Conservation (phyloP, 192 early-diverging fungal species). For the Chytriomyces sp. region DNA sequence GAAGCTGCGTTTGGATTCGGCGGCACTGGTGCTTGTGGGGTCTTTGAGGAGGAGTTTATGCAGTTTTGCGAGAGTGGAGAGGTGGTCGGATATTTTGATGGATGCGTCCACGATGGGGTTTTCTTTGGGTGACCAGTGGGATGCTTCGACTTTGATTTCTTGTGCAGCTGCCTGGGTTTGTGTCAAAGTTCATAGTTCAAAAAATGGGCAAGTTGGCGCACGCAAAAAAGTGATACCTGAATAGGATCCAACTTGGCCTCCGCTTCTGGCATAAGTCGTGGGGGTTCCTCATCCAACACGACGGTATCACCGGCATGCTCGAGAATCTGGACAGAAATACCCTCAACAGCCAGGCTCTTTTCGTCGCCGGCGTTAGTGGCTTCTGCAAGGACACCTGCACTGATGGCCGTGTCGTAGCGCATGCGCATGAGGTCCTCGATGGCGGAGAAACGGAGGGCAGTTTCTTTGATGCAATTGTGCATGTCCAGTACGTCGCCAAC, state of each 20-base stretch:
- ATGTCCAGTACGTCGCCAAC: constrained; percentile 25
- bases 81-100: constrained; percentile 41
- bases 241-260: constrained; percentile 58
- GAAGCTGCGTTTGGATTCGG: constrained; percentile 46
- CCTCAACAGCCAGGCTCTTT: constrained; percentile 29
- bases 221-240: constrained; percentile 36
- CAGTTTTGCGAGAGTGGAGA: constrained; percentile 42
- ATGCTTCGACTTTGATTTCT: constrained; percentile 59
- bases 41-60: constrained; percentile 37
- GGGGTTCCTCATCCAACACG: constrained; percentile 53
- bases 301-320: constrained; percentile 38
- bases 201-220: background rate
- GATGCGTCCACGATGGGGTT: constrained; percentile 53
- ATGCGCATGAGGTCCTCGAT: constrained; percentile 39
- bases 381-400: constrained; percentile 8
- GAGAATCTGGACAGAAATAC: constrained; percentile 37
- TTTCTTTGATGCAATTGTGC: constrained; percentile 20
- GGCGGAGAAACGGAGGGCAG: constrained; percentile 34
- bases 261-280: constrained; percentile 43
- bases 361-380: constrained; percentile 15
- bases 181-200: background rate
- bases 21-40: constrained; percentile 8
- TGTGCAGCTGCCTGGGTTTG: constrained; percentile 53
- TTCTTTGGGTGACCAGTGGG: constrained; percentile 46
- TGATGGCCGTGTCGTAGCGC: constrained; percentile 16